Conservation (phyloP, 1,284 basidiomycete genomes). For the Trichosporon coremiiforme region DNA sequence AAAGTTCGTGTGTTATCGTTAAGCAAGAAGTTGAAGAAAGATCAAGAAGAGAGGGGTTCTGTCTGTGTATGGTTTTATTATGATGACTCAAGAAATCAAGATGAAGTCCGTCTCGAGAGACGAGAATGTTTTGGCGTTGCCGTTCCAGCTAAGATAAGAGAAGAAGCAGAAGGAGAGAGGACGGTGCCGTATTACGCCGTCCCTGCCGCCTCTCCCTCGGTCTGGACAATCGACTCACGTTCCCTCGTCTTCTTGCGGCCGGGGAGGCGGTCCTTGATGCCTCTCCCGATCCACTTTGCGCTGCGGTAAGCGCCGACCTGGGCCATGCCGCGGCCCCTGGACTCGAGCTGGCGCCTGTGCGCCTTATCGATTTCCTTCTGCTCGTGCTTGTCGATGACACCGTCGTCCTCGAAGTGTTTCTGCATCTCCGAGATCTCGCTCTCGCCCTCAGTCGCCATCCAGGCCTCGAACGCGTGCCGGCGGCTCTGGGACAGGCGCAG, state of each 20-base stretch:
- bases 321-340: slow-evolving; percentile 61
- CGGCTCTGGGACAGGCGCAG: slow-evolving; percentile 53
- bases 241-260: slow-evolving; percentile 51
- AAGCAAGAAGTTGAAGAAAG: neutral
- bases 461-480: slow-evolving; percentile 58
- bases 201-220: neutral
- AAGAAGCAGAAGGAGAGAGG: neutral
- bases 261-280: slow-evolving; percentile 48
- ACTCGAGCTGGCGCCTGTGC: slow-evolving; percentile 59
- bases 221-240: slow-evolving; percentile 37
- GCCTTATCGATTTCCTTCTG: slow-evolving; percentile 56
- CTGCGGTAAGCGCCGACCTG: slow-evolving; percentile 62
- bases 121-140: neutral
- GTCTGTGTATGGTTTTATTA: neutral
- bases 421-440: slow-evolving; percentile 64
- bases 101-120: no score
- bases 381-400: slow-evolving; percentile 60
- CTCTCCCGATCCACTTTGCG: slow-evolving; percentile 60
- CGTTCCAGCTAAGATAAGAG: neutral
- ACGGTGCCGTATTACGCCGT: neutral
- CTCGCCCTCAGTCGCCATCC: slow-evolving; percentile 61
- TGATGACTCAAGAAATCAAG: neutral
- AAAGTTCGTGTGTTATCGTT: neutral
- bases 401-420: slow-evolving; percentile 56
- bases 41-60: neutral